Evolutionary conservation across 306 rosid genomes (phyloP).

Genomic region (Inga oerstediana): DNA sequence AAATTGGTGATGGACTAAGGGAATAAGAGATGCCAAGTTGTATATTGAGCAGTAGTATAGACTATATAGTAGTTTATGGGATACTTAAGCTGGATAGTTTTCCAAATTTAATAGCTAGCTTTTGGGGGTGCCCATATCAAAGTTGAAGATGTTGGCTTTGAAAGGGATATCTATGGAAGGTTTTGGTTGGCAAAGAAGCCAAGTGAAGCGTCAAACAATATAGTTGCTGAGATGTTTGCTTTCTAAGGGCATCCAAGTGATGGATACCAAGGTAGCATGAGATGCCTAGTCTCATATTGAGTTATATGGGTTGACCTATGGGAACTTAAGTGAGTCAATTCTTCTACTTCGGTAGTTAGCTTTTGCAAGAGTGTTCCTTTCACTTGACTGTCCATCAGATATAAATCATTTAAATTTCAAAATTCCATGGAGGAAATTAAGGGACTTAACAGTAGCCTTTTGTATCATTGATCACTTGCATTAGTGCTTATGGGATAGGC

Average conservation of each 20-base stretch:
- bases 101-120: background rate
- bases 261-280: background rate
- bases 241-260: background rate
- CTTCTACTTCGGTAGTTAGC: background rate
- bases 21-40: background rate
- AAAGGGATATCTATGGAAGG: background rate
- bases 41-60: background rate
- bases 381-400: background rate
- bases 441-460: background rate
- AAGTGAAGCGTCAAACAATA: background rate
- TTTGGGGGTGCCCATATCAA: background rate
- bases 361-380: background rate
- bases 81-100: background rate
- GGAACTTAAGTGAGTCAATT: background rate
- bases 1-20: background rate
- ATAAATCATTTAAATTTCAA: background rate
- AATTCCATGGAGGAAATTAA: background rate
- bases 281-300: background rate
- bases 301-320: background rate
- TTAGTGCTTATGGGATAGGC: slow-evolving; percentile 1
- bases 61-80: background rate
- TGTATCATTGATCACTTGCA: slow-evolving; percentile 13
- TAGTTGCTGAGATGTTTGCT: background rate
- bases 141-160: background rate
- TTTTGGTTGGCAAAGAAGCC: background rate